Conservation (phyloP, 768 basidiomycete species). For the Nidularia pulvinata region DNA sequence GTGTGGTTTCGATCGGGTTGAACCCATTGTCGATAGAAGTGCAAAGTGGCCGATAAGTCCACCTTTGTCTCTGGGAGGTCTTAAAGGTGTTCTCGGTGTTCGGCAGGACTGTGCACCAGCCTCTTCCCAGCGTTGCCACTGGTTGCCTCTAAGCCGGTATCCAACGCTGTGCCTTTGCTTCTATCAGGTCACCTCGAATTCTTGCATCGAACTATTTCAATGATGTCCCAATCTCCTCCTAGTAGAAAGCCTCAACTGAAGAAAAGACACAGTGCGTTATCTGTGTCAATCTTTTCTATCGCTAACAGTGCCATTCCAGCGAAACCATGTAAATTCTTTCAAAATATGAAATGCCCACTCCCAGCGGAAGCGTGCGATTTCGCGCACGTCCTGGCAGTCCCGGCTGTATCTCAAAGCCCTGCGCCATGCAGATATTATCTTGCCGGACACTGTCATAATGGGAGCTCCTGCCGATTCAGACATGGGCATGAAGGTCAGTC, state of each 20-base stretch:
- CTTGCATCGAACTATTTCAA: too few relatives aligned
- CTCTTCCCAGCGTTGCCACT: too few relatives aligned
- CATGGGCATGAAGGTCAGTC: conserved; percentile 22
- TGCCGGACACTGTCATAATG: conserved; percentile 33
- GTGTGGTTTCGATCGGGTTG: conserved; percentile 15
- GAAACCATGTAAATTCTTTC: conserved; percentile 50
- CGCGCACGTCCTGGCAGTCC: conserved; percentile 33
- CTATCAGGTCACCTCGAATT: too few relatives aligned
- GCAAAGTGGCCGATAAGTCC: conserved; percentile 17
- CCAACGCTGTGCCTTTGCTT: too few relatives aligned
- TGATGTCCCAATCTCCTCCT: too few relatives aligned
- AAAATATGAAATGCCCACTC: conserved; percentile 36
- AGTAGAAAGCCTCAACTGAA: conserved; percentile 23
- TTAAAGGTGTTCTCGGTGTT: too few relatives aligned
- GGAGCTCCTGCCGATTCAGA: conserved; percentile 31
- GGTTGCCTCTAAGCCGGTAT: too few relatives aligned
- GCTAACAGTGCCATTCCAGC: conserved; percentile 23
- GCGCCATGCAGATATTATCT: conserved; percentile 29
- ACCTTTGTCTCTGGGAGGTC: conserved; percentile 25
- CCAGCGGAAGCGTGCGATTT: conserved; percentile 48
- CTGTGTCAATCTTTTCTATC: background rate
- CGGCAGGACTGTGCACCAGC: too few relatives aligned
- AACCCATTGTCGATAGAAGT: conserved; percentile 23
- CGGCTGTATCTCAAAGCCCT: conserved; percentile 6
- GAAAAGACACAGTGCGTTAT: conserved; percentile 38